Evolutionary conservation across 2,329 filamentous ascomycete genomes (phyloP), one percentile per base, ranked within the genome.

Genomic region (Penicillium psychrosexuale): DNA sequence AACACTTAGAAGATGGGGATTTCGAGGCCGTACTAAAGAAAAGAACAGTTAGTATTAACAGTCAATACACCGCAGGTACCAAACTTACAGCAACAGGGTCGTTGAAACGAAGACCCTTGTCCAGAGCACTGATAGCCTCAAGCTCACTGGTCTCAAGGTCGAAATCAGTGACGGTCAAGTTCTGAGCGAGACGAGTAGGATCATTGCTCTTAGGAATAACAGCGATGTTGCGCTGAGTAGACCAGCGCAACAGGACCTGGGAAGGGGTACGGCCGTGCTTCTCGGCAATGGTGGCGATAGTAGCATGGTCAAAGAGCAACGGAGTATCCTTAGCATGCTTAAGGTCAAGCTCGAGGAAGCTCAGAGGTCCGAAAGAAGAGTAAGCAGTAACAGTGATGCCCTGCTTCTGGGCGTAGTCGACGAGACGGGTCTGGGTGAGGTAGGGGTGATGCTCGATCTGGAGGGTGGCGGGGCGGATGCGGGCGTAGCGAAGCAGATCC

Each of bases 361-460:
- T 85, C 68, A 88, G 82, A 27, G 90, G 89, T 37, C 90, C 90
- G 68, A 94, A 93, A 46, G 87, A 90, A 22, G 87, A 91, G 81
- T 94, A 95, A 47, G 89, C 90, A 3, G 90, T 94, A 54, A 95
- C 82, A 63, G 81, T 80, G 65, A 95, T 87, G 57, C 84, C 84
- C 76, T 91, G 82, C 51, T 78, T 76, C 78, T 88, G 80, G 66
- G 86, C 87, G 48, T 90, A 84, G 66, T 84, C 78, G 66, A 94
- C 72, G 49, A 95, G 83, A 51, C 85, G 81, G 56, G 79, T 75
- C 80, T 95, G 90, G 58, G 89, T 87, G 56, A 93, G 84, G 82
- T 92, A 94, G 27, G 90, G 90, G 81, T 95, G 91, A 78, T 93
- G 89, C 80, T 95, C 90, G 74, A 95, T 87, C 80, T 95, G 91